phyloP scores from a whole-genome alignment of 2,329 filamentous ascomycete genomes.

The Aspergillus carbonarius region DNA sequence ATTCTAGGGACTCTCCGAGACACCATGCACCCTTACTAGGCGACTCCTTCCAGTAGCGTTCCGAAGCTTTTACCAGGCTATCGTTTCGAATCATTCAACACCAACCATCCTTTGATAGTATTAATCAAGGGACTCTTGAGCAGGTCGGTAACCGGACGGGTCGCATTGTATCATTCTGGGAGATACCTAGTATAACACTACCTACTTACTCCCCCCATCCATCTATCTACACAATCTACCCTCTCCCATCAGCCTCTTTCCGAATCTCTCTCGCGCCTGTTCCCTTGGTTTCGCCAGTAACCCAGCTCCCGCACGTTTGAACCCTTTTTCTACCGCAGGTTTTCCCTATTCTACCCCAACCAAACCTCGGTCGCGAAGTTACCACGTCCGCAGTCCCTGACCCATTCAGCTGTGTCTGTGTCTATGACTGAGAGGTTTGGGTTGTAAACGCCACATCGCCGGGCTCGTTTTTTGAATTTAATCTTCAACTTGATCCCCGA shows the following conservation, averaged over 20 bases:
- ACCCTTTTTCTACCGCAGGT: neutral
- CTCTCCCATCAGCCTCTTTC: neutral
- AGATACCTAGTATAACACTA: neutral
- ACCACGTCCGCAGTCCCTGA: conserved; percentile 3
- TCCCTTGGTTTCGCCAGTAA: neutral
- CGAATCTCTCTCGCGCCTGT: neutral
- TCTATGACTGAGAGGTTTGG: conserved; percentile 15
- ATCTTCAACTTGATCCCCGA: neutral
- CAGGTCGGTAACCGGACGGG: neutral
- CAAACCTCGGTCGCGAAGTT: neutral
- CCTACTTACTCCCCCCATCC: neutral
- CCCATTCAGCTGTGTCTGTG: conserved; percentile 20
- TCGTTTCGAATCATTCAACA: neutral
- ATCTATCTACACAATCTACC: neutral
- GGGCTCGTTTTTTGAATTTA: neutral
- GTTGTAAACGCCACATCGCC: conserved; percentile 17
- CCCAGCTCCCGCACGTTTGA: neutral
- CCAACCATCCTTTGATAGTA: neutral
- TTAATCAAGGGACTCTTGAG: neutral
- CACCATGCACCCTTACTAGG: conserved; percentile 1
- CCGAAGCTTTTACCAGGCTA: neutral
- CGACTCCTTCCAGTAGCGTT: neutral
- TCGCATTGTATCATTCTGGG: neutral
- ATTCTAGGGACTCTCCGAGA: neutral
- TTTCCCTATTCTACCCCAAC: neutral